Evolutionary conservation across 306 rosid genomes (phyloP), one percentile per base, ranked within the genome.

Genomic region (Cajanus cajan): DNA sequence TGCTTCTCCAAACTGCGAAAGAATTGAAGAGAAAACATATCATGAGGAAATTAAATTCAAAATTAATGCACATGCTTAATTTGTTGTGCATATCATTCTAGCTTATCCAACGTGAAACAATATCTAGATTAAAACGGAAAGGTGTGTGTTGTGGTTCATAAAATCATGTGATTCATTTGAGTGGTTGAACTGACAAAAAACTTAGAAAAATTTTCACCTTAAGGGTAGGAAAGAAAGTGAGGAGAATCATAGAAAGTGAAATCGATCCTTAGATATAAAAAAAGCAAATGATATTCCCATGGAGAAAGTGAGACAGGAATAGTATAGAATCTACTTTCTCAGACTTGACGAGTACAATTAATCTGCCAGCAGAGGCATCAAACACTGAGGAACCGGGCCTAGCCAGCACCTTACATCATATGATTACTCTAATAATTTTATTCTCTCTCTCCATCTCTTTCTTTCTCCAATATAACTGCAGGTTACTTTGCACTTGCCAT

Each of bases 301-400:
- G 50, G 40, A 44, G 21, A 83, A 83, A 79, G 80, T 79, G 73
- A 68, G 87, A 79, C 82, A 84, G 78, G 86, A 84, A 79, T 79
- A 74, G 81, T 79, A 84, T 79, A 79, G 87, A 84, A 79, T 84
- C 87, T 84, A 84, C 84, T 84, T 86, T 85, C 52, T 70, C 84
- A 69, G 86, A 82, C 12, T 24, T 61, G 72, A 51, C 69, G 80
- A 71, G 85, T 79, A 82, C 87, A 82, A 79, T 79, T 76, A 85
- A 81, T 81, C 88, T 80, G 85, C 57, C 85, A 72, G 45, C 79
- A 84, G 80, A 76, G 80, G 81, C 85, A 85, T 77, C 85, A 85
- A 85, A 85, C 78, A 85, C 85, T 71, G 85, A 80, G 82, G 85
- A 68, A 78, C 41, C 71, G 79, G 82, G 79, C 80, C 88, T 68